These are phyloP conservation scores for Lathyrus sativus DNA, from an alignment of 306 rosid species.

Conservation along the genomic window DNA sequence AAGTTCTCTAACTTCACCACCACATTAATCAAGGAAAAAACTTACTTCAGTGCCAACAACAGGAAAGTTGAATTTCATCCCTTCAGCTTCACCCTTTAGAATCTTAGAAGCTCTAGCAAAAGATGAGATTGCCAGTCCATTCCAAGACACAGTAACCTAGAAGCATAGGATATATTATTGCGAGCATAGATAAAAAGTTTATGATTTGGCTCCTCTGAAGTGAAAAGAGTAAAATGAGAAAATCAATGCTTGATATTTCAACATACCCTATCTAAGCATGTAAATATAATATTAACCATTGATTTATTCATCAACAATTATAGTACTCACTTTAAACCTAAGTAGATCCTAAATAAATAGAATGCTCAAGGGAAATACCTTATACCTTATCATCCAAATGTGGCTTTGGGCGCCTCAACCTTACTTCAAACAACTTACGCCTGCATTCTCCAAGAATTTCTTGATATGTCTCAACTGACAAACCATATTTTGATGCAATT, in stretches of 20 bases:
- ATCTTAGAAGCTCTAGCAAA: slow-evolving; percentile 92
- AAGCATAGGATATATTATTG: slow-evolving; percentile 39
- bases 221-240: not conserved
- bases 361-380: slow-evolving; percentile 47
- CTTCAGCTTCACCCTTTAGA: slow-evolving; percentile 63
- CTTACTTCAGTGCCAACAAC: slow-evolving; percentile 81
- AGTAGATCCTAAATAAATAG: slow-evolving; percentile 13
- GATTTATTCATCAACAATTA: not conserved
- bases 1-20: too few species aligned
- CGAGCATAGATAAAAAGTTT: not conserved
- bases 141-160: slow-evolving; percentile 96
- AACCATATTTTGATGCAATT: slow-evolving; percentile 63
- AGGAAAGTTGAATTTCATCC: slow-evolving; percentile 74
- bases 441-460: slow-evolving; percentile 73
- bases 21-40: slow-evolving; percentile 24
- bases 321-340: slow-evolving; percentile 8
- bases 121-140: slow-evolving; percentile 86
- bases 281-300: slow-evolving; percentile 4
- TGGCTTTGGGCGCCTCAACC: slow-evolving; percentile 78
- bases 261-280: not conserved
- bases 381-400: slow-evolving; percentile 94
- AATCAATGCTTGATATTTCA: not conserved
- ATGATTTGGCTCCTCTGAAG: not conserved
- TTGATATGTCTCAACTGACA: slow-evolving; percentile 67
- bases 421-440: slow-evolving; percentile 70